Evolutionary conservation across 352 stramenopile species (phyloP), one percentile per base, ranked within the genome.

Genomic region (Pythium sukuiense): DNA sequence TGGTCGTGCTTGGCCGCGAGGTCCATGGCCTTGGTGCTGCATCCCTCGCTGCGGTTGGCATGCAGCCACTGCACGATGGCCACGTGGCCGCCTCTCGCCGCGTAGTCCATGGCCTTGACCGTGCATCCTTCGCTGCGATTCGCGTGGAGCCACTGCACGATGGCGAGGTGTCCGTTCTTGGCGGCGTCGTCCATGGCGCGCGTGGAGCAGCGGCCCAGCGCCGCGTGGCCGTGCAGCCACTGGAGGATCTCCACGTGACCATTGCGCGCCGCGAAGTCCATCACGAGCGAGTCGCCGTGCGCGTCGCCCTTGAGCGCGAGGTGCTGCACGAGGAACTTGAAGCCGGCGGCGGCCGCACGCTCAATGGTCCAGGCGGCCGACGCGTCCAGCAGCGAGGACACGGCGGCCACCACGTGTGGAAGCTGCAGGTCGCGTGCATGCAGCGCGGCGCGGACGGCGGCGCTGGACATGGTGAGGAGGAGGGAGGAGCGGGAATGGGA

Each of bases 221-320:
- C 45, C 75, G 74, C 37, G 55, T 85, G 62, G 13, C 63, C 52
- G 43, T 88, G 71, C 6, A 90, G 72, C 82, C 82, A 89, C 67
- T 87, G 70, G 24, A 95, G 78, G 63, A 91, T 91, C 68, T 90
- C 83, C 18, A 90, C 45, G 59, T 92, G 79, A 32, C 81, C 83
- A 54, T 86, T 88, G 64, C 73, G 65, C 11, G 81, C 81, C 18
- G 83, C 83, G 59, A 90, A 92, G 59, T 90, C 83, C 81, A 92
- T 90, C 32, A 88, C 80, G 16, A 90, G 73, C 75, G 76, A 78
- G 14, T 70, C 67, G 63, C 59, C 67, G 41, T 64, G 43, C 59
- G 45, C 5, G 6, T 52, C 45, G 7, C 63, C 43, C 20, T 69
- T 62, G 12, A 85, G 67, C 43, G 83, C 83, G 55, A 91, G 61